Evolutionary conservation across 2,329 filamentous ascomycete genomes (phyloP).

Genomic region (Colletotrichum echinochloae): DNA sequence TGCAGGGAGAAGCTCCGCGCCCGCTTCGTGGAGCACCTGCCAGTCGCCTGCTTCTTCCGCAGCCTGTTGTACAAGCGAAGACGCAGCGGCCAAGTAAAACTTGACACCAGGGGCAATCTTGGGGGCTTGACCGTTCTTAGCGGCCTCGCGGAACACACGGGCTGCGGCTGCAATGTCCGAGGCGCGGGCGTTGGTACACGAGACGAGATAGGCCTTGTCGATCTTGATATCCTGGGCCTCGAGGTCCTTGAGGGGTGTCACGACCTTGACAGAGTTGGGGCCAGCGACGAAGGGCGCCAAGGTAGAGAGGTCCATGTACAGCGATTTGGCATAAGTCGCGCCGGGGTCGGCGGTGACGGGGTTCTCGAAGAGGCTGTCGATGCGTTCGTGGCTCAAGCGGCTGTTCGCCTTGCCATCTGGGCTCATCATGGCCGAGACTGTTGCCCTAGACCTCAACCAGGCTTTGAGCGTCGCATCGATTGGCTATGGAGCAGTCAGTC

Average conservation of each 20-base stretch:
- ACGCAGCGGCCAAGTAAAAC: constrained; percentile 92
- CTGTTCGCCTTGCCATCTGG: constrained; percentile 60
- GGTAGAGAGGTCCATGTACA: constrained; percentile 85
- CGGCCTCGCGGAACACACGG: constrained; percentile 84
- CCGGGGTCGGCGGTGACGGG: constrained; percentile 78
- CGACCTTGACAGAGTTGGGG: constrained; percentile 91
- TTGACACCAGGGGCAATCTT: constrained; percentile 82
- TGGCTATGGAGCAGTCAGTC: constrained; percentile 70
- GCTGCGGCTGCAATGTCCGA: constrained; percentile 87
- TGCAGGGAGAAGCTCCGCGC: constrained; percentile 77
- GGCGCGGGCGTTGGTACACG: constrained; percentile 87
- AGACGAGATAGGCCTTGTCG: constrained; percentile 87
- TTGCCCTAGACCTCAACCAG: constrained; percentile 85
- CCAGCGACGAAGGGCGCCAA: constrained; percentile 87
- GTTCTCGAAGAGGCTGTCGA: constrained; percentile 79
- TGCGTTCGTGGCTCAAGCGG: constrained; percentile 77
- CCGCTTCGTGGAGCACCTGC: constrained; percentile 84
- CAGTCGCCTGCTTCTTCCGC: constrained; percentile 88
- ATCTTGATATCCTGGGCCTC: constrained; percentile 80
- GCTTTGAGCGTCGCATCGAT: constrained; percentile 77
- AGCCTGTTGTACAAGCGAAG: constrained; percentile 77
- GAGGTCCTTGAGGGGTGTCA: constrained; percentile 81
- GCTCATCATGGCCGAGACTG: constrained; percentile 72
- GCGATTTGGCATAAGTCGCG: constrained; percentile 84
- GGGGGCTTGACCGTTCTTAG: constrained; percentile 71